Percentiles rank a stretch among this genome's conserved stretches.
These are phyloP conservation scores for Pouteria campechiana DNA, from an alignment of 179 eudicot genomes.

Conservation along the genomic window DNA sequence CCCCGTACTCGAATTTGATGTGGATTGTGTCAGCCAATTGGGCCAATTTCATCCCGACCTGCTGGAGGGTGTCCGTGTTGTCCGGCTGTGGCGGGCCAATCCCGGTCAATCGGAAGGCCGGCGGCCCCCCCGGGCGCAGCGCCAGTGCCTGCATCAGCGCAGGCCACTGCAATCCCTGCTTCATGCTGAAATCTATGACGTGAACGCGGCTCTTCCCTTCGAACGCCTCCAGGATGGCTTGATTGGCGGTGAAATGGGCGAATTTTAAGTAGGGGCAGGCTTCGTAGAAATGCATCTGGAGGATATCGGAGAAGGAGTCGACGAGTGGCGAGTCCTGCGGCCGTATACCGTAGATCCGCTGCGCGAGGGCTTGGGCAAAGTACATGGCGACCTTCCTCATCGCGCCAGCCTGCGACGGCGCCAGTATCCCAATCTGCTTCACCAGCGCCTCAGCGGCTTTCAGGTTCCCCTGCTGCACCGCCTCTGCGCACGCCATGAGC, in stretches of 20 bases:
- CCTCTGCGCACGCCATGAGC: constrained; percentile 78
- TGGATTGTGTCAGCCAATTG: constrained; percentile 65
- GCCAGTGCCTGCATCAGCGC: constrained; percentile 84
- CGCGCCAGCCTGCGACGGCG: constrained; percentile 61
- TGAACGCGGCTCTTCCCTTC: constrained; percentile 45
- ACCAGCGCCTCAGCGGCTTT: constrained; percentile 50
- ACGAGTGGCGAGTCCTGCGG: constrained; percentile 34
- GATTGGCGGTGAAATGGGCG: constrained; percentile 86
- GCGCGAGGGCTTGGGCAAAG: constrained; percentile 72
- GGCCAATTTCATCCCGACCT: constrained; percentile 81
- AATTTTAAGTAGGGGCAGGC: constrained; percentile 72
- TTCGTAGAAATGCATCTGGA: constrained; percentile 82
- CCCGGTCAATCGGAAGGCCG: constrained; percentile 66
- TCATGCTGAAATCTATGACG: constrained; percentile 81
- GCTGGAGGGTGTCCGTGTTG: constrained; percentile 60
- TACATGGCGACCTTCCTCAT: constrained; percentile 78
- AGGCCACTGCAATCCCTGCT: constrained; percentile 97
- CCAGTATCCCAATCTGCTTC: constrained; percentile 49
- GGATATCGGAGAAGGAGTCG: constrained; percentile 30
- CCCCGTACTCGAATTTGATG: constrained; percentile 64
- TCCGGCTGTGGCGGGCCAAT: constrained; percentile 86
- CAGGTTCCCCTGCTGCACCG: constrained; percentile 42
- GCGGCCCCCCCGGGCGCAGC: constrained; percentile 62
- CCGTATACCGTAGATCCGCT: constrained; percentile 54
- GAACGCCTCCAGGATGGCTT: constrained; percentile 83